Evolutionary conservation across 1,139 yeast genomes (phyloP), one percentile per base, ranked within the genome.

Genomic region (Magnusiomyces magnusii): DNA sequence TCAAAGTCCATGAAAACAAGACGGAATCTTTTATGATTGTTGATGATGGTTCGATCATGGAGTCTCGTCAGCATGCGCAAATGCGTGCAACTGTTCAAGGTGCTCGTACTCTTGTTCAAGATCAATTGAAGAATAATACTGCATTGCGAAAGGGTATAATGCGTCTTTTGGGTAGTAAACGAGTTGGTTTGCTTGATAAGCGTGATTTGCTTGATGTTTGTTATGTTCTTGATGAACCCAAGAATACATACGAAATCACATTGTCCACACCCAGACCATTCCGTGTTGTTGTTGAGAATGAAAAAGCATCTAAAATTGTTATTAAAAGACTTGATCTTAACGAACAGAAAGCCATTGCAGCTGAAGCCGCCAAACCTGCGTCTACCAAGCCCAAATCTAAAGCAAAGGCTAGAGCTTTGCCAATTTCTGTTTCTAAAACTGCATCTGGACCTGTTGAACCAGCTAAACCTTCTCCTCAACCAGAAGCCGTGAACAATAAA

Each of bases 221-320:
- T 60, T 82, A 83, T 57, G 79, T 92, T 5, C 72, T 93, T 49
- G 88, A 82, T 67, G 80, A 80, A 51, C 82, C 90, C n/a, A 73
- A 76, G 42, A 86, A 87, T 64, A 77, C 83, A 2, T 80, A 85
- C 54, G 69, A 80, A 24, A 88, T 90, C 0, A 79, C 76, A 13
- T 73, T 91, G 23, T 80, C 84, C 1, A 75, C 85, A 21, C 97
- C 97, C 2, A 78, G 81, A 57, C 85, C 84, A 62, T 85, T 82
- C 71, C 83, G 82, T 66, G 75, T 92, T 47, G 82, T 81, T 2
- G 87, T 87, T 1, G 80, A 78, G 64, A 70, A 79, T 58, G 61
- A 76, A 36, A 84, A 80, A 1, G 73, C 76, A 19, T 84, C 83
- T 2, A 75, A 73, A 57, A 70, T 83, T 5, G 73, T 78, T 53